Evolutionary conservation across 208 protist species (phyloP).

Genomic region (Trypanosoma vivax): DNA sequence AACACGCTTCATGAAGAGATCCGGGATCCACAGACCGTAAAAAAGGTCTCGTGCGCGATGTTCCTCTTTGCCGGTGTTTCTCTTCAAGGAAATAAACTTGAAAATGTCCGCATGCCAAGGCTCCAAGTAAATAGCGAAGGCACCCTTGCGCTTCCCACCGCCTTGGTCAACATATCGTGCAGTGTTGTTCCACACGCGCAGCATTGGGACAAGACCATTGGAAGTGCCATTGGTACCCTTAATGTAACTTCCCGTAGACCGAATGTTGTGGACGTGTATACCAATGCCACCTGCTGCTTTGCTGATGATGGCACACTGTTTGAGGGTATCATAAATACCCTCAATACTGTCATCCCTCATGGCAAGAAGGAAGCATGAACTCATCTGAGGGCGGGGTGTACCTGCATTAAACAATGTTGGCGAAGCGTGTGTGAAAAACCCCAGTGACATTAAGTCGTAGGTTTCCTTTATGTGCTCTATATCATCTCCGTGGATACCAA

Average conservation of each 20-base stretch:
- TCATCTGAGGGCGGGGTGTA: conserved; percentile 95
- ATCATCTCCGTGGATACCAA: conserved; percentile 96
- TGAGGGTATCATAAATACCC: conserved; percentile 99
- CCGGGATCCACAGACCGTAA: conserved; percentile 98
- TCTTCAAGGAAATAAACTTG: conserved; percentile 96
- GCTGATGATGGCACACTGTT: conserved; percentile 96
- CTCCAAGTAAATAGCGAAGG: conserved; percentile 99
- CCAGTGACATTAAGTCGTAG: conserved; percentile 94
- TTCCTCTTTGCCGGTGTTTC: conserved; percentile 98
- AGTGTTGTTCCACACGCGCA: conserved; percentile 99
- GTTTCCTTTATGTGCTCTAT: conserved; percentile 92
- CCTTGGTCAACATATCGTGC: conserved; percentile 98
- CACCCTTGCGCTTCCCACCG: conserved; percentile 97
- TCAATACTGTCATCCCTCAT: conserved; percentile 99
- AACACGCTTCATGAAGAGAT: conserved; percentile 99
- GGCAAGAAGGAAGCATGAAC: conserved; percentile 96
- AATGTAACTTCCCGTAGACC: conserved; percentile 95
- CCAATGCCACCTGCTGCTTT: conserved; percentile 98
- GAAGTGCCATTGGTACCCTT: conserved; percentile 95
- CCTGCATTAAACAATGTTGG: conserved; percentile 99
- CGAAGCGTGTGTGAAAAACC: conserved; percentile 97
- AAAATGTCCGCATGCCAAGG: conserved; percentile 99
- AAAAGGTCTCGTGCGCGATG: conserved; percentile 97
- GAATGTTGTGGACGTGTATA: conserved; percentile 96
- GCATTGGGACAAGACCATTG: conserved; percentile 98